Evolutionary conservation across 2,329 filamentous ascomycete genomes (phyloP).

Genomic region (Magnaporthiopsis incrustans): DNA sequence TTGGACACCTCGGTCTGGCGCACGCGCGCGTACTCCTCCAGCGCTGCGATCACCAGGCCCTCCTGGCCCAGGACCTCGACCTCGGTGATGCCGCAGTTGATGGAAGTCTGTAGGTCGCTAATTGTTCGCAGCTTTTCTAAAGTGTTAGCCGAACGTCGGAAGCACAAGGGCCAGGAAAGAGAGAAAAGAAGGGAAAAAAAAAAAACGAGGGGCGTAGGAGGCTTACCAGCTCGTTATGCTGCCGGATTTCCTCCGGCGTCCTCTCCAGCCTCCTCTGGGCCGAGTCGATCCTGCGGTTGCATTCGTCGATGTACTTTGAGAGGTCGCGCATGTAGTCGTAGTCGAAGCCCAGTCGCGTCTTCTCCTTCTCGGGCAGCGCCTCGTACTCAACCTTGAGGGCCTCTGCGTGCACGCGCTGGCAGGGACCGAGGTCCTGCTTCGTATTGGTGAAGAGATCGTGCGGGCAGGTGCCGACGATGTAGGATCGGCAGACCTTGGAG

Average conservation of each 20-base stretch:
- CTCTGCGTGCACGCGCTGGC: slow-evolving; percentile 82
- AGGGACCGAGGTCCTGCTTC: slow-evolving; percentile 90
- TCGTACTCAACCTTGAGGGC: slow-evolving; percentile 86
- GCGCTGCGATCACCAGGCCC: slow-evolving; percentile 69
- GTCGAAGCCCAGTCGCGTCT: slow-evolving; percentile 78
- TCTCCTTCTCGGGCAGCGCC: slow-evolving; percentile 59
- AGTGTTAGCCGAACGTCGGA: slow-evolving; percentile 1
- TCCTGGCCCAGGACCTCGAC: slow-evolving; percentile 78
- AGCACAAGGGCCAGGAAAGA: too few relatives aligned
- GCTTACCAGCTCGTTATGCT: slow-evolving; percentile 68
- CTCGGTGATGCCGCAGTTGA: slow-evolving; percentile 77
- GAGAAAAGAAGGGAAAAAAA: too few relatives aligned
- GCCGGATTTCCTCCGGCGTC: slow-evolving; percentile 92
- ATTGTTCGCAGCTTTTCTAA: slow-evolving; percentile 61
- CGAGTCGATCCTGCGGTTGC: slow-evolving; percentile 85
- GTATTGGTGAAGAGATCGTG: slow-evolving; percentile 99
- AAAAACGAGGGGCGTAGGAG: too few relatives aligned
- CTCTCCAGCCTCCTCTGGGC: slow-evolving; percentile 90
- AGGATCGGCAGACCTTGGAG: slow-evolving; percentile 89
- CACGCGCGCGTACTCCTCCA: slow-evolving; percentile 83
- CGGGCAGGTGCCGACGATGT: slow-evolving; percentile 86
- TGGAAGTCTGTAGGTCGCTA: slow-evolving; percentile 67
- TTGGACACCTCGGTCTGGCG: slow-evolving; percentile 74
- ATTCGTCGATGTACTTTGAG: slow-evolving; percentile 94
- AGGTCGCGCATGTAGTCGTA: slow-evolving; percentile 96